A percentile compares a stretch with the other conserved stretches of the same genome.
Evolutionary conservation across 306 rosid genomes (phyloP).

Genomic region (Casuarina cunninghamiana): DNA sequence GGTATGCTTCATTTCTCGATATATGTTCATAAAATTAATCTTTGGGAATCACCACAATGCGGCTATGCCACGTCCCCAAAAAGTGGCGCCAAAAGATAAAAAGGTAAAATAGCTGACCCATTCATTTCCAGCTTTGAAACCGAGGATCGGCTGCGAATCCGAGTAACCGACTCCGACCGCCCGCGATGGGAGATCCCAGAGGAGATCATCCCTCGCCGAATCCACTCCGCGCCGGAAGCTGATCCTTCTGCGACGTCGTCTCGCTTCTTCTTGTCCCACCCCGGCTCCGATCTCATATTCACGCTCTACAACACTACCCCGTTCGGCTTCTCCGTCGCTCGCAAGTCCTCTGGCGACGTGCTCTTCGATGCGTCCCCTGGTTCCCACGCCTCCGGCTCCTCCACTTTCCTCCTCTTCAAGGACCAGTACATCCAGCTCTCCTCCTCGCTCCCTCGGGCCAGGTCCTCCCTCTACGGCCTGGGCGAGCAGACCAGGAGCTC

Average conservation of each 20-base stretch:
- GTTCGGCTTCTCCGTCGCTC: constrained; percentile 63
- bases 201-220: constrained; percentile 45
- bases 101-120: too few species aligned
- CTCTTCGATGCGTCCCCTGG: constrained; percentile 58
- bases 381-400: constrained; percentile 22
- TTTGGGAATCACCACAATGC: too few species aligned
- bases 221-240: constrained; percentile 10
- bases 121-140: constrained; percentile 49
- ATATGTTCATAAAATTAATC: too few species aligned
- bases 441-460: constrained; percentile 52
- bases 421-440: constrained; percentile 76
- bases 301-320: constrained; percentile 65
- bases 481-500: constrained; percentile 76
- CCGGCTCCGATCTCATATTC: constrained; percentile 62
- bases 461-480: constrained; percentile 63
- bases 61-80: too few species aligned
- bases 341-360: constrained; percentile 58
- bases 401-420: constrained; percentile 50
- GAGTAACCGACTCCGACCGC: constrained; percentile 47
- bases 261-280: constrained; percentile 21
- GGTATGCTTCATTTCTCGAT: constrained; percentile 33
- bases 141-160: constrained; percentile 52
- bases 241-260: neutral
- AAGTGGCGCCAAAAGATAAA: too few species aligned
- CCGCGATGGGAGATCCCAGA: constrained; percentile 80